Evolutionary conservation across 1,139 yeast species (phyloP), one percentile per base, ranked within the genome.

Genomic region (Ashbya aceris): DNA sequence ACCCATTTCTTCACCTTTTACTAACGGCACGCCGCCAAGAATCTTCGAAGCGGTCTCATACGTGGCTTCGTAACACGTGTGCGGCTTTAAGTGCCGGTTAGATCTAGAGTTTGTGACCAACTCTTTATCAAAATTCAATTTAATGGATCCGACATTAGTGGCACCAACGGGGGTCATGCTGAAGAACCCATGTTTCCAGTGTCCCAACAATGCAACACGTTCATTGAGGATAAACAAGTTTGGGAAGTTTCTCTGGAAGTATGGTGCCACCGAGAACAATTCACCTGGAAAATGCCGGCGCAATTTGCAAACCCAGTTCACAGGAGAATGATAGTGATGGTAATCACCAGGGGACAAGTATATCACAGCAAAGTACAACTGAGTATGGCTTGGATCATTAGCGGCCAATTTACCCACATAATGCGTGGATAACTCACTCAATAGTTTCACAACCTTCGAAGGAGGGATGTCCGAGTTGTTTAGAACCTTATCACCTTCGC

Each of bases 121-220:
- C 57, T 86, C 91, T 64, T 83, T 82, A 65, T 93, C 99, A 56
- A 93, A 93, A 59, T 89, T 86, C 50, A 93, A 76, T 45, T 83
- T 79, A 51, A 93, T 91, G 55, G 95, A 83, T 13, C 99, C 99
- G 32, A 93, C 99, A 62, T 93, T 93, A 6, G 98, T 93, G 27
- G 99, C 99, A 23, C 99, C 99, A 8, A 93, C 98, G 0, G 98
- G 97, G 2, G 95, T 89, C 99, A 93, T 93, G 49, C 95, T 83
- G 67, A 91, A 91, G 60, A 93, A 93, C 0, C 99, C 99, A 62
- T 91, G 76, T 59, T 84, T 84, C 97, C 98, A 93, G 56, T 85
- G 80, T 2, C 99, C 99, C 47, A 93, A 73, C 40, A 93, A 69
- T 0, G 97, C 95, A 7, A 93, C 98, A 54, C 99, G 75, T 66